phyloP scores from a whole-genome alignment of 345 rosid species.

The Gossypium thurberi region DNA sequence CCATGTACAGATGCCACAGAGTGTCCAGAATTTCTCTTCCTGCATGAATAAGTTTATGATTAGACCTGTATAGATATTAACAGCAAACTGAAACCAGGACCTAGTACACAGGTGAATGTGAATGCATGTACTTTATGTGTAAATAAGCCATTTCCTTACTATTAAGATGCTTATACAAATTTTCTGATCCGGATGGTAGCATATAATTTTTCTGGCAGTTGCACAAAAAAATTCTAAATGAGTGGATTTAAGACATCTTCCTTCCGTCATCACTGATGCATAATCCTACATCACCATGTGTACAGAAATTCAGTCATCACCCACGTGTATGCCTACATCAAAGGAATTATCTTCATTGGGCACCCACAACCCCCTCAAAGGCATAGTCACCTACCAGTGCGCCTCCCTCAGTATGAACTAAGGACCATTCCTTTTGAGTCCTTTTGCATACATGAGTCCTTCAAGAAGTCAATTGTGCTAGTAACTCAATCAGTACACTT shows the following conservation, averaged over 20 bases:
- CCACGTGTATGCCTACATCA: not conserved
- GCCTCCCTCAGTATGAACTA: not conserved
- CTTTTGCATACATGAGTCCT: too few relatives aligned
- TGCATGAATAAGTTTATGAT: constrained; percentile 25
- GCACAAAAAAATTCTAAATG: not conserved
- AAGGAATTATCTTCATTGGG: not conserved
- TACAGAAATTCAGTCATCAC: not conserved
- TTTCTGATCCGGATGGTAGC: not conserved
- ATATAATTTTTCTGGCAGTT: not conserved
- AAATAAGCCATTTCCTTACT: not conserved
- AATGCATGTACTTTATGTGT: not conserved
- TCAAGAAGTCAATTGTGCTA: too few relatives aligned
- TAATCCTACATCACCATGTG: too few relatives aligned
- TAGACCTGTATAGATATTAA: not conserved
- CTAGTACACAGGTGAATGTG: not conserved
- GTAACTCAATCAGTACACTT: not conserved
- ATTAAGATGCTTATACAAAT: not conserved
- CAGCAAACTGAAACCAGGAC: not conserved
- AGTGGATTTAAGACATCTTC: not conserved
- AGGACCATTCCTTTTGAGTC: not conserved
- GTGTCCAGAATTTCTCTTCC: constrained; percentile 39
- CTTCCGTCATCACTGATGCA: not conserved
- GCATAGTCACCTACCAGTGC: not conserved
- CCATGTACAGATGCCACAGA: constrained; percentile 73
- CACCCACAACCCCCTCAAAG: not conserved